Conservation (phyloP, 495 filamentous ascomycete species). For the Acidomyces sp. region DNA sequence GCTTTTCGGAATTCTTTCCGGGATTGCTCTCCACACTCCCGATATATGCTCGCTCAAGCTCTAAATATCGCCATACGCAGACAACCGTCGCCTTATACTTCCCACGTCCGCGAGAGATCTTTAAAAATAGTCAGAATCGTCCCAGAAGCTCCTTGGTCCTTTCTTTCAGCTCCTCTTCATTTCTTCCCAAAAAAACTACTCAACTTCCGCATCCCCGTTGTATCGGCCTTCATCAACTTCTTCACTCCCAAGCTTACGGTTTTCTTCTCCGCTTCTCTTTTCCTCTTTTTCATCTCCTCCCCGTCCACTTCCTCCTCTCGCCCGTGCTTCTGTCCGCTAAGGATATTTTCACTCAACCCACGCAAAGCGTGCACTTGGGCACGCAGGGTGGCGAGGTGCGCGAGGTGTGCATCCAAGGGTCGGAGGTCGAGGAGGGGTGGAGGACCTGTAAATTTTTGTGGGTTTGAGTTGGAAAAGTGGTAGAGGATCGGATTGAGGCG, state of each 20-base stretch:
- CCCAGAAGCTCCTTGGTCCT: no score
- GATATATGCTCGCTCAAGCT: no score
- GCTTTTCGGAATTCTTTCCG: no score
- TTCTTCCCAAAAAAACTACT: conserved; percentile 82
- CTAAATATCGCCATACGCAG: no score
- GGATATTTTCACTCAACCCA: conserved; percentile 51
- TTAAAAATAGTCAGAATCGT: no score
- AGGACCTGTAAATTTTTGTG: no score
- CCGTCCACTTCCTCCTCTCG: conserved; percentile 55
- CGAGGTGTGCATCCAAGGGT: conserved; percentile 53
- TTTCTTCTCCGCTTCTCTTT: conserved; percentile 63
- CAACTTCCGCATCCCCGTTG: conserved; percentile 90
- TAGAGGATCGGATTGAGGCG: conserved; percentile 9
- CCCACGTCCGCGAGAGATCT: no score
- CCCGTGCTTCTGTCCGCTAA: conserved; percentile 57
- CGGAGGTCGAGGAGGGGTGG: conserved; percentile 50
- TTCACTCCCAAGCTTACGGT: conserved; percentile 60
- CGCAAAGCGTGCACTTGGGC: conserved; percentile 55
- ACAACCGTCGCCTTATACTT: no score
- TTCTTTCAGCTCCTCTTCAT: conserved; percentile 4
- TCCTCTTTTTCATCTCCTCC: conserved; percentile 47
- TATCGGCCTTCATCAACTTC: conserved; percentile 78
- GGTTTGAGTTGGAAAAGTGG: no score
- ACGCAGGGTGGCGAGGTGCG: conserved; percentile 48
- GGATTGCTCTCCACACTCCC: no score